Evolutionary conservation across 768 basidiomycete species (phyloP).

Genomic region (Tulasnella sp.): DNA sequence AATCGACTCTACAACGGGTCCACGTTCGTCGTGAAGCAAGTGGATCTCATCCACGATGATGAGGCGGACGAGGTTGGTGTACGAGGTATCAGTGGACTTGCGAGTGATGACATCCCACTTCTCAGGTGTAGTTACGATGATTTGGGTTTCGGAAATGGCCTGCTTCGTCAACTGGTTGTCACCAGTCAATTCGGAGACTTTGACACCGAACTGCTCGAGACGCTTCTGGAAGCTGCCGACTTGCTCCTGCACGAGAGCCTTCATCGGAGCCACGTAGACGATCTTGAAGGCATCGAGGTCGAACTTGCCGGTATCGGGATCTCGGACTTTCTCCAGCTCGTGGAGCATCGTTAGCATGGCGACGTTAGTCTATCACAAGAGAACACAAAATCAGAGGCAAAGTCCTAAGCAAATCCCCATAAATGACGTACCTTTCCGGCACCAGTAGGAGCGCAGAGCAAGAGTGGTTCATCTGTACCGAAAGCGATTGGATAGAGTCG

Average conservation of each 20-base stretch:
- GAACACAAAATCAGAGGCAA: neutral
- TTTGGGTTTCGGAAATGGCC: slow-evolving; percentile 93
- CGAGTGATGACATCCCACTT: slow-evolving; percentile 99
- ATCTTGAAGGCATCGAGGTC: slow-evolving; percentile 92
- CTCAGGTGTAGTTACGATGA: slow-evolving; percentile 98
- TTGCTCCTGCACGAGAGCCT: slow-evolving; percentile 98
- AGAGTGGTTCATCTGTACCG: slow-evolving; percentile 87
- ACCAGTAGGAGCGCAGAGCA: slow-evolving; percentile 96
- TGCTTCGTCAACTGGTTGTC: slow-evolving; percentile 98
- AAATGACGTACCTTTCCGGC: slow-evolving; percentile 79
- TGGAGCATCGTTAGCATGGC: slow-evolving; percentile 93
- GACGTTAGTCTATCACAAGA: slow-evolving; percentile 75
- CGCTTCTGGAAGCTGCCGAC: slow-evolving; percentile 89
- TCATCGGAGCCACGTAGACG: slow-evolving; percentile 98
- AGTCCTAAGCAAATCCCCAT: neutral
- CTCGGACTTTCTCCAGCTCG: slow-evolving; percentile 82
- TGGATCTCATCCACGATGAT: slow-evolving; percentile 99
- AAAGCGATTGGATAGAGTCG: slow-evolving; percentile 91
- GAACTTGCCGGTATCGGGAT: slow-evolving; percentile 72
- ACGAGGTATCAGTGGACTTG: slow-evolving; percentile 93
- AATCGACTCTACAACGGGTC: slow-evolving; percentile 90
- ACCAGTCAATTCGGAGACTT: slow-evolving; percentile 92
- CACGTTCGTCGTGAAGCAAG: slow-evolving; percentile 94
- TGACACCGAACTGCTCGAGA: slow-evolving; percentile 66
- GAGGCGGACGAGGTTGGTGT: slow-evolving; percentile 92